Conservation (phyloP, 495 filamentous ascomycete species). For the Elasticomyces elasticus region DNA sequence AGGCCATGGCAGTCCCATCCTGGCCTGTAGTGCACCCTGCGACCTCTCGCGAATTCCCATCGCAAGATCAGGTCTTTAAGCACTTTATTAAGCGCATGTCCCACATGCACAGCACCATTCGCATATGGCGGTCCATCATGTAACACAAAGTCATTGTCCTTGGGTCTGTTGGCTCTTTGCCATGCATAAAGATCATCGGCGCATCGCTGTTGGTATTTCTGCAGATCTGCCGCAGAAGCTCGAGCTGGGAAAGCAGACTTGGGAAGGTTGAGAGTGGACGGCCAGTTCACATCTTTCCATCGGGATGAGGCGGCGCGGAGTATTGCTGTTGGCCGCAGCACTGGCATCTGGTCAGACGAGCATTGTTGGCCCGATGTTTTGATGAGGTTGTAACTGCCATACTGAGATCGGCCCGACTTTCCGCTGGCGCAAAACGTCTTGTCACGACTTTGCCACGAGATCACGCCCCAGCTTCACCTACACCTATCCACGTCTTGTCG, state of each 20-base stretch:
- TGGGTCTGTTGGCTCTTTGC: conserved; percentile 55
- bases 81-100: conserved; percentile 97
- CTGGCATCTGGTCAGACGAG: background rate
- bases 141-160: conserved; percentile 54
- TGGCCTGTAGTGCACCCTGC: conserved; percentile 73
- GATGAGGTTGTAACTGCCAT: no score
- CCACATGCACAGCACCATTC: conserved; percentile 86
- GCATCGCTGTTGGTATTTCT: conserved; percentile 63
- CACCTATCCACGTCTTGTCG: no score
- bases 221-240: conserved; percentile 36
- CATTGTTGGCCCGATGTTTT: no score
- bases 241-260: conserved; percentile 37
- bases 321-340: background rate
- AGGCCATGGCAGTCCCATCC: conserved; percentile 99
- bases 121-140: conserved; percentile 98
- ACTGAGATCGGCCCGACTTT: no score
- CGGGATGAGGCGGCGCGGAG: background rate
- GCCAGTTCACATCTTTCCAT: conserved; percentile 17
- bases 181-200: conserved; percentile 83
- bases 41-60: conserved; percentile 66
- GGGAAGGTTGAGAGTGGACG: conserved; percentile 34
- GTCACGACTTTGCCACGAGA: no score
- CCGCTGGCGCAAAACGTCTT: no score
- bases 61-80: conserved; percentile 88
- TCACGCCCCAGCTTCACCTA: no score